These are phyloP conservation scores for Xylaria longipes DNA, from an alignment of 495 filamentous ascomycete species.

Conservation along the genomic window DNA sequence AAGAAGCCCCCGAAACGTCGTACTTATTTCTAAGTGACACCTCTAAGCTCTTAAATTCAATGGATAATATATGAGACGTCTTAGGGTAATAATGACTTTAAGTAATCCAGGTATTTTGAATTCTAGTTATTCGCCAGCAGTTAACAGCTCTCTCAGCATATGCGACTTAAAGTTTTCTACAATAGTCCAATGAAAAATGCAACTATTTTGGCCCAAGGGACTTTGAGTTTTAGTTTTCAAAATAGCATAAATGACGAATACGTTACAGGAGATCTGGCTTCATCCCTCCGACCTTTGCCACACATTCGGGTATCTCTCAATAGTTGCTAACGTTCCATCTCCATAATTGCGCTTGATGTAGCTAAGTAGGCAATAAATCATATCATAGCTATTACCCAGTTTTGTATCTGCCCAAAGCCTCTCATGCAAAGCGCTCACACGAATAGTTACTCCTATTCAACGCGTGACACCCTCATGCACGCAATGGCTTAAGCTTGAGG, in stretches of 20 bases:
- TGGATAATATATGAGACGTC: too few species aligned
- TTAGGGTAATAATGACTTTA: too few species aligned
- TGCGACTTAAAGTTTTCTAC: background rate
- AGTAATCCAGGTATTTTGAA: too few species aligned
- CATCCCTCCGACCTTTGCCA: background rate
- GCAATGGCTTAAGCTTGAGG: slow-evolving; percentile 26
- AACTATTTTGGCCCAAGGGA: background rate
- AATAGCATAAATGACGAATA: background rate
- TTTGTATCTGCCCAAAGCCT: background rate
- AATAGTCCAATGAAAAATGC: background rate
- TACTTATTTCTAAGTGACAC: too few species aligned
- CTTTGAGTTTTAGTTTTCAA: background rate
- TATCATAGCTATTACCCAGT: background rate
- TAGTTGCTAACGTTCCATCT: background rate
- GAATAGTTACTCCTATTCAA: background rate
- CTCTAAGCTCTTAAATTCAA: too few species aligned
- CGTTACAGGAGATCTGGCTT: background rate
- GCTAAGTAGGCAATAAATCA: background rate
- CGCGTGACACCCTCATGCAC: background rate
- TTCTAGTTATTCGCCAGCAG: background rate
- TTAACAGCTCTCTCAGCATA: background rate
- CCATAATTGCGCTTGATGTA: background rate
- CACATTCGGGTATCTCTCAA: background rate
- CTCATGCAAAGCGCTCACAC: background rate
- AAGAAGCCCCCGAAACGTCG: background rate